A percentile compares a stretch with the other conserved stretches of the same genome.
These are phyloP conservation scores for Penicillium subrubescens DNA, from an alignment of 495 filamentous ascomycete species.

Conservation along the genomic window DNA sequence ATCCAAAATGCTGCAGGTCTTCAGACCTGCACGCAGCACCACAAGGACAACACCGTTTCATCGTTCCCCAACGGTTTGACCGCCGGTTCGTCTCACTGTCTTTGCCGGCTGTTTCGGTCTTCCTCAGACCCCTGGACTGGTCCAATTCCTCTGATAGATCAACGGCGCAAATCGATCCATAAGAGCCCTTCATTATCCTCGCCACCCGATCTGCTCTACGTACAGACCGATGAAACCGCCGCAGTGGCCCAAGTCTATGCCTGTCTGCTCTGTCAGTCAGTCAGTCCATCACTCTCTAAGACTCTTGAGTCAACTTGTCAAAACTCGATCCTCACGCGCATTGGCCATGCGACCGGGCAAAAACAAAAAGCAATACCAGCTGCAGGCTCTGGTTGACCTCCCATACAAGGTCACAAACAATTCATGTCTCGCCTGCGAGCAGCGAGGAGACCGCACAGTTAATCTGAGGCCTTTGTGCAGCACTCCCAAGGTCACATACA, in stretches of 20 bases:
- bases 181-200: not conserved
- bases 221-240: not conserved
- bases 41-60: not conserved
- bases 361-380: not conserved
- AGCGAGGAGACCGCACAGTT: conserved; percentile 11
- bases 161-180: not conserved
- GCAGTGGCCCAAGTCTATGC: not conserved
- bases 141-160: not conserved
- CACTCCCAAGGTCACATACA: not conserved
- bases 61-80: conserved; percentile 6
- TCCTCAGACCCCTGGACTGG: not conserved
- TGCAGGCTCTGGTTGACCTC: not conserved
- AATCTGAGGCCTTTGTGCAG: not conserved
- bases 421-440: conserved; percentile 21
- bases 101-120: not conserved
- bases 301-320: not conserved
- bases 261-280: too few species aligned
- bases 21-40: not conserved
- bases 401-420: not conserved
- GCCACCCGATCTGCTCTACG: not conserved
- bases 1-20: conserved; percentile 1
- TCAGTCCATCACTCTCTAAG: not conserved
- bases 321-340: not conserved
- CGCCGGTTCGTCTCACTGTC: not conserved
- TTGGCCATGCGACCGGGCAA: not conserved